Percentiles rank a stretch among this genome's conserved stretches.
These are phyloP conservation scores for Dillenia turbinata DNA, from an alignment of 164 flowering plant genomes.

Conservation along the genomic window DNA sequence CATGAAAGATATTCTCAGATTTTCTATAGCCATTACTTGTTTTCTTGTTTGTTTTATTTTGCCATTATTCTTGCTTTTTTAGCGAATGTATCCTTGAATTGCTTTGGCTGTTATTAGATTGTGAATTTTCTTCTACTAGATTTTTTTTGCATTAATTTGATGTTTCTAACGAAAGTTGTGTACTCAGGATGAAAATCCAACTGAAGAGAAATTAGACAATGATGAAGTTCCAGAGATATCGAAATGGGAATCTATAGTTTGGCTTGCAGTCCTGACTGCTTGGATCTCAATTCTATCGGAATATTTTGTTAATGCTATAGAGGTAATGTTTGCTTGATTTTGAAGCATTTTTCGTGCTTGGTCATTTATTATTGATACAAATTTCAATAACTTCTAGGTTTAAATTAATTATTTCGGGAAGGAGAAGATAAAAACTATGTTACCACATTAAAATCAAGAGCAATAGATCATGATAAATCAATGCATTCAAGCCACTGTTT, in stretches of 20 bases:
- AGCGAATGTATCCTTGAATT: neutral
- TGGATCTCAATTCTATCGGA: conserved; percentile 65
- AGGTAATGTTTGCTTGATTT: conserved; percentile 24
- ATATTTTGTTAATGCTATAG: conserved; percentile 56
- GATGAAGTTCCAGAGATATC: conserved; percentile 62
- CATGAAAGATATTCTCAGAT: too few relatives aligned
- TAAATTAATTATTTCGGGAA: too few relatives aligned
- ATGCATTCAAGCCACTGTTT: too few relatives aligned
- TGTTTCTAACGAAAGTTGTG: neutral
- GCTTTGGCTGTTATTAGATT: neutral
- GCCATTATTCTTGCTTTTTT: neutral
- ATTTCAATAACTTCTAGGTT: too few relatives aligned
- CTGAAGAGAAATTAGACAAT: conserved; percentile 28
- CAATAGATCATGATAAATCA: too few relatives aligned
- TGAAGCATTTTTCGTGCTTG: neutral
- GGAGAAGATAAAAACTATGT: too few relatives aligned
- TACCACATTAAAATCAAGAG: too few relatives aligned
- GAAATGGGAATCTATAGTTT: conserved; percentile 55
- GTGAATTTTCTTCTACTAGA: neutral
- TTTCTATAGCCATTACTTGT: neutral
- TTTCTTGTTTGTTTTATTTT: neutral
- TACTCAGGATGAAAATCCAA: conserved; percentile 32
- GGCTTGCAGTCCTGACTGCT: conserved; percentile 55
- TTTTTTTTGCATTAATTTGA: neutral
- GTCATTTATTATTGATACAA: too few relatives aligned